phyloP scores from a whole-genome alignment of 148 eudicot genomes.

The Dianthus caryophyllus region DNA sequence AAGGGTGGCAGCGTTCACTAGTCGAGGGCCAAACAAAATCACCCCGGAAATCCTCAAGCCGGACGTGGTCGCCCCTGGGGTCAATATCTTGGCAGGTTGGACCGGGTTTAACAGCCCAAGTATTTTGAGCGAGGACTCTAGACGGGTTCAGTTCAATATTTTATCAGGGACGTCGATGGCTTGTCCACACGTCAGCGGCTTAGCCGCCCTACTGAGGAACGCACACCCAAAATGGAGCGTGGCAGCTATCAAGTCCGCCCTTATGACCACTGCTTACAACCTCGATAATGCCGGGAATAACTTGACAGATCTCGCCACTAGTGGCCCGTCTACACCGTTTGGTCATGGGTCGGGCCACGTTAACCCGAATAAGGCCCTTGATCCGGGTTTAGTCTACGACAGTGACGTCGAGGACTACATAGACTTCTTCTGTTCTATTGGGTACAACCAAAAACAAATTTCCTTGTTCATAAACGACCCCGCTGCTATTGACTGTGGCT shows the following conservation, averaged over 20 bases:
- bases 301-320: conserved; percentile 73
- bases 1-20: conserved; percentile 70
- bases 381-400: conserved; percentile 82
- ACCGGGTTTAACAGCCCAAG: conserved; percentile 60
- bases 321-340: conserved; percentile 57
- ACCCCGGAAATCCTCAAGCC: conserved; percentile 85
- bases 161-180: conserved; percentile 97
- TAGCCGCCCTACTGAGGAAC: conserved; percentile 65
- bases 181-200: conserved; percentile 93
- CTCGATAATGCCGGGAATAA: conserved; percentile 56
- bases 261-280: conserved; percentile 80
- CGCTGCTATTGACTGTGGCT: conserved; percentile 44
- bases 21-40: conserved; percentile 78
- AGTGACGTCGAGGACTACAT: conserved; percentile 40
- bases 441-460: conserved; percentile 53
- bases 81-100: conserved; percentile 92
- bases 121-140: conserved; percentile 57
- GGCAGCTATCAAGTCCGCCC: conserved; percentile 84
- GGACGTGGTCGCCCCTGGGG: conserved; percentile 85
- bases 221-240: conserved; percentile 72
- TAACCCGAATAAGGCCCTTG: conserved; percentile 64
- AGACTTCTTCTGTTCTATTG: conserved; percentile 63
- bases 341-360: conserved; percentile 87
- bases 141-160: conserved; percentile 74
- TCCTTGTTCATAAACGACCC: conserved; percentile 46